These are phyloP conservation scores for Bolboschoenus planiculmis DNA, from an alignment of 176 grass and related monocot genomes.

Conservation along the genomic window DNA sequence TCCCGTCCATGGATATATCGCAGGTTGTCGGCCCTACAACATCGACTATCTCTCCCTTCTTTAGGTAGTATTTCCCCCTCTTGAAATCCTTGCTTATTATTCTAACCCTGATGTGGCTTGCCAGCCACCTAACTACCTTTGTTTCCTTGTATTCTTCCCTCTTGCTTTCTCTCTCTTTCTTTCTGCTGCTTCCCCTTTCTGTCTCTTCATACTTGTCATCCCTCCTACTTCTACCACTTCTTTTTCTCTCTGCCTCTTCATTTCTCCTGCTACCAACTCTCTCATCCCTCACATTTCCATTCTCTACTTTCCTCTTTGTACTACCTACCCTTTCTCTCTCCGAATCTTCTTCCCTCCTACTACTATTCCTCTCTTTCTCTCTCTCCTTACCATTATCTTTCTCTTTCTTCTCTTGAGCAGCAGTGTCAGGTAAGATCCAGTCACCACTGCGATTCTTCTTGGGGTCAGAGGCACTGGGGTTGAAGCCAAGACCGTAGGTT, in stretches of 20 bases:
- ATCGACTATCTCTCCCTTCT: conserved; percentile 75
- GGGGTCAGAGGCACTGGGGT: conserved; percentile 53
- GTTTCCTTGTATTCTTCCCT: conserved; percentile 20
- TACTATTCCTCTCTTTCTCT: conserved; percentile 25
- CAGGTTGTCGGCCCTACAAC: conserved; percentile 80
- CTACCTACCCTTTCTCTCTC: conserved; percentile 15
- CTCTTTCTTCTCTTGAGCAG: conserved; percentile 29
- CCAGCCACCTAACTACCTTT: conserved; percentile 49
- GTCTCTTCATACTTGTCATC: conserved; percentile 33
- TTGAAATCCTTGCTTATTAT: conserved; percentile 68
- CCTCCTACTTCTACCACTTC: conserved; percentile 14
- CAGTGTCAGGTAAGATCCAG: conserved; percentile 33
- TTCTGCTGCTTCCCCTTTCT: conserved; percentile 28
- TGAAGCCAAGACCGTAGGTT: conserved; percentile 60
- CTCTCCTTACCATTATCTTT: conserved; percentile 43
- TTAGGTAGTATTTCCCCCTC: conserved; percentile 57
- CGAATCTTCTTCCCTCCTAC: conserved; percentile 9
- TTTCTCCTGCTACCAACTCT: conserved; percentile 19
- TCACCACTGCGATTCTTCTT: conserved; percentile 58
- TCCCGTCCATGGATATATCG: conserved; percentile 75
- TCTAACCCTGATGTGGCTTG: conserved; percentile 81
- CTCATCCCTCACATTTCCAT: conserved; percentile 15
- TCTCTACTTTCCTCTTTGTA: conserved; percentile 13
- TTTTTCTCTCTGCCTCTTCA: conserved; percentile 31
- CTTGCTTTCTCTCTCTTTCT: conserved; percentile 31